A percentile compares a stretch with the other conserved stretches of the same genome.
phyloP scores from a whole-genome alignment of 148 eudicot species.

The Agrostemma githago region DNA sequence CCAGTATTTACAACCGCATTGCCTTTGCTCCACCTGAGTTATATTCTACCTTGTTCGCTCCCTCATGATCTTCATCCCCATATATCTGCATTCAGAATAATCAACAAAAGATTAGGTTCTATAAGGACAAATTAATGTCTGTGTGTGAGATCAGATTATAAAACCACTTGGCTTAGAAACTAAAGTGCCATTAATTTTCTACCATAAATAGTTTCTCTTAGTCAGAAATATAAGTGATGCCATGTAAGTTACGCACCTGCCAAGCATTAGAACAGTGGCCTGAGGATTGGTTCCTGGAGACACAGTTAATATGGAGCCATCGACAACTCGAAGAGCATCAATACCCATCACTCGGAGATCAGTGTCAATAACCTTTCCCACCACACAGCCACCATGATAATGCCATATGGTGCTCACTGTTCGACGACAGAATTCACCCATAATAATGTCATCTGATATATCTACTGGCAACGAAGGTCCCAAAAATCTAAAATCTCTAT shows the following conservation, averaged over 20 bases:
- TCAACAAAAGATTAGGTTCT: neutral
- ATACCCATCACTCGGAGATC: slow-evolving; percentile 64
- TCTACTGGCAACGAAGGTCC: slow-evolving; percentile 73
- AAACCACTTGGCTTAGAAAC: too few relatives aligned
- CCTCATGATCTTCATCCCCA: slow-evolving; percentile 53
- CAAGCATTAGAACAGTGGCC: slow-evolving; percentile 87
- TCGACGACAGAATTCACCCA: slow-evolving; percentile 68
- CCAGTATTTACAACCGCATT: neutral
- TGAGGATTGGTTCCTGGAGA: slow-evolving; percentile 98
- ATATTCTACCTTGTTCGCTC: slow-evolving; percentile 32
- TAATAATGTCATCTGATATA: slow-evolving; percentile 37
- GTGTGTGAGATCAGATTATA: neutral
- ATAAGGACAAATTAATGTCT: neutral
- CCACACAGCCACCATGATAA: slow-evolving; percentile 92
- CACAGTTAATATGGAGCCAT: slow-evolving; percentile 61
- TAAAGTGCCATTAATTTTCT: neutral
- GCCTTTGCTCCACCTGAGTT: neutral
- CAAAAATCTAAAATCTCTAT: slow-evolving; percentile 56
- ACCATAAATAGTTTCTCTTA: neutral
- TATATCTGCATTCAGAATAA: slow-evolving; percentile 39
- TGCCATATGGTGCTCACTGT: slow-evolving; percentile 90
- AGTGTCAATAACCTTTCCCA: slow-evolving; percentile 74
- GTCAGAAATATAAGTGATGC: neutral
- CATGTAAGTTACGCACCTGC: slow-evolving; percentile 43
- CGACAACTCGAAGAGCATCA: slow-evolving; percentile 61